These are phyloP conservation scores for Ambrosiella cleistominuta DNA, from an alignment of 2,329 filamentous ascomycete genomes.

Conservation along the genomic window DNA sequence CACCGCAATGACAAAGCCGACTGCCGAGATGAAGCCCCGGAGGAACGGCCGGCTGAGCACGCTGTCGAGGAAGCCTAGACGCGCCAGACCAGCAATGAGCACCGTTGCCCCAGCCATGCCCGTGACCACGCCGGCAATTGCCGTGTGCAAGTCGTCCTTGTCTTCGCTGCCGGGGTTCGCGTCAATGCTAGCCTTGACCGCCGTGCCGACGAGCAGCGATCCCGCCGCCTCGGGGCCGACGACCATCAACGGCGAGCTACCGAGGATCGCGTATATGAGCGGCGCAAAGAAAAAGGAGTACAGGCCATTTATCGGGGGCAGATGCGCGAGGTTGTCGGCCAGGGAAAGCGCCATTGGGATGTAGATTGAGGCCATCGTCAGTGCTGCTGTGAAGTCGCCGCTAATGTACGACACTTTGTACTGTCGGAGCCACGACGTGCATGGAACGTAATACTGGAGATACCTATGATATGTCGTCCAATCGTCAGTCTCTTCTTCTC, in stretches of 20 bases:
- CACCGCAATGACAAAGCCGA: slow-evolving; percentile 89
- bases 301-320: slow-evolving; percentile 82
- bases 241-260: slow-evolving; percentile 82
- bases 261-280: slow-evolving; percentile 74
- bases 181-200: slow-evolving; percentile 62
- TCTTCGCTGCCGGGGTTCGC: slow-evolving; percentile 46
- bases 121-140: slow-evolving; percentile 74
- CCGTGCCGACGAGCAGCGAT: slow-evolving; percentile 73
- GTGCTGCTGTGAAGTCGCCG: slow-evolving; percentile 71
- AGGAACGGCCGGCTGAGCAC: slow-evolving; percentile 85
- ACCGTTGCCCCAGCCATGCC: slow-evolving; percentile 79
- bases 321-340: slow-evolving; percentile 78
- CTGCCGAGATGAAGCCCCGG: slow-evolving; percentile 89
- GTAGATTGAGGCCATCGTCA: slow-evolving; percentile 98
- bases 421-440: slow-evolving; percentile 75
- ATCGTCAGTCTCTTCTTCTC: not conserved
- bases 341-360: slow-evolving; percentile 92
- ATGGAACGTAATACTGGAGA: slow-evolving; percentile 80
- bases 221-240: slow-evolving; percentile 91
- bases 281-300: slow-evolving; percentile 92
- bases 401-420: slow-evolving; percentile 68
- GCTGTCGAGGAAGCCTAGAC: slow-evolving; percentile 84
- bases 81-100: slow-evolving; percentile 65
- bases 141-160: slow-evolving; percentile 50
- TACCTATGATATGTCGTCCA: slow-evolving; percentile 38